Evolutionary conservation across 2,329 filamentous ascomycete species (phyloP), one percentile per base, ranked within the genome.

Genomic region (Aspergillus arachidicola): DNA sequence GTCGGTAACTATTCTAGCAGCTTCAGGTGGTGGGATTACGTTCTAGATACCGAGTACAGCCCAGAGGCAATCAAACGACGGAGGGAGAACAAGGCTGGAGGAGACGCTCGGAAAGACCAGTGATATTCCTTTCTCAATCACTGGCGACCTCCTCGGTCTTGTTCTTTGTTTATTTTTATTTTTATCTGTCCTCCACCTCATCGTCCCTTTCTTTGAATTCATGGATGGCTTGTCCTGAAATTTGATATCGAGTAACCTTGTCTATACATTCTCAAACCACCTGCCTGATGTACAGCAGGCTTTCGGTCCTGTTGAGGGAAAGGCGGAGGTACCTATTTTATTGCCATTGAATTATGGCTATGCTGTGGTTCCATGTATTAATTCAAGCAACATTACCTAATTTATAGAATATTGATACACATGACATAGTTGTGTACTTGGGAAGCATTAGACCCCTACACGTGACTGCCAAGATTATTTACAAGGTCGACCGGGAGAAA

Each of bases 11-110:
- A 98, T 79, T 85, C 94, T 58, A 97, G 93, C 76, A 96, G 92
- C 84, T 99, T 99, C 88, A 88, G 94, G 79, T 99, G 95, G 95
- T 99, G 95, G 95, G 95, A 99, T 83, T 96, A 91, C 79, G 79
- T 89, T 71, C 86, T 98, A 70, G 94, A 97, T 80, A 99, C 95
- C 66, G 94, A 99, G 85, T 92, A 92, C 68, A 93, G 92, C 59
- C 87, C 92, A 43, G 94, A 96, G 80, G 92, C 94, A 46, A 86
- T 91, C 72, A 94, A 93, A 88, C 87, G 85, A 76, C 89, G 94
- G 75, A 87, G 93, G 64, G 93, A 95, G 80, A 75, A 76, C 59
- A 79, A 78, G 66, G 58, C 60, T 28, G 57, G 57, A 9, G 69
- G 63, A 21, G 58, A 54, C 10, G 36, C 59, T 1, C 72, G 72